Evolutionary conservation across 768 basidiomycete genomes (phyloP), one percentile per base, ranked within the genome.

Genomic region (Termitomyces titanicus): DNA sequence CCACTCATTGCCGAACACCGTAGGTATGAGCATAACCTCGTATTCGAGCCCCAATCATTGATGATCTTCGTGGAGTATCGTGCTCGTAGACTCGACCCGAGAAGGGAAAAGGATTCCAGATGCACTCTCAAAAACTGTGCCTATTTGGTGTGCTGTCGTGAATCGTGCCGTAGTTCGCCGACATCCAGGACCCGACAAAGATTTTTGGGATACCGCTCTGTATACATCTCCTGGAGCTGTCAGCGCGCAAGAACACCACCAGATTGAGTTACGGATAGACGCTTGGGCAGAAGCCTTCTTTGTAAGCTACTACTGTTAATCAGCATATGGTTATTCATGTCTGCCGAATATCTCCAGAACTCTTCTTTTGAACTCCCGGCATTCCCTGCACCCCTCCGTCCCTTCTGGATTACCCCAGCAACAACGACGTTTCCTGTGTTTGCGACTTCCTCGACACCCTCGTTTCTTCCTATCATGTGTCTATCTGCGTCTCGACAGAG

Each of bases 81-180:
- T 97, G 37, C 72, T 98, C 1, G 92, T 97, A 9, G 96, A 98
- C 65, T 97, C 95, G 0, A 97, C 96, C 0, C 77, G 96, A 22
- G 78, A 92, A 22, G 96, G 96, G 9, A 98, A 98, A 72, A 84
- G 93, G 13, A 86, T 96, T 46, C 96, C 96, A 1, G 96, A 98
- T 60, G 93, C 95, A 0, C 77, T 98, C 2, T 90, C 90, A 2
- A 98, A 96, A 66, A 96, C 94, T 0, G 79, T 98, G 1, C 95
- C 95, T 0, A 89, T 95, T 48, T 98, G 96, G 96, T 96, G 95
- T 66, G 77, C 90, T 9, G 90, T 94, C 5, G 75, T 96, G 58
- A 98, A 96, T 64, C 77, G 83, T 48, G 86, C 82, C 27, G 68
- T 82, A 33, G 58, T 66, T 10, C 65, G 71, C 45, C 73, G 69